Evolutionary conservation across 176 grass and related monocot species (phyloP), one percentile per base, ranked within the genome.

Genomic region (Triticum turgidum): DNA sequence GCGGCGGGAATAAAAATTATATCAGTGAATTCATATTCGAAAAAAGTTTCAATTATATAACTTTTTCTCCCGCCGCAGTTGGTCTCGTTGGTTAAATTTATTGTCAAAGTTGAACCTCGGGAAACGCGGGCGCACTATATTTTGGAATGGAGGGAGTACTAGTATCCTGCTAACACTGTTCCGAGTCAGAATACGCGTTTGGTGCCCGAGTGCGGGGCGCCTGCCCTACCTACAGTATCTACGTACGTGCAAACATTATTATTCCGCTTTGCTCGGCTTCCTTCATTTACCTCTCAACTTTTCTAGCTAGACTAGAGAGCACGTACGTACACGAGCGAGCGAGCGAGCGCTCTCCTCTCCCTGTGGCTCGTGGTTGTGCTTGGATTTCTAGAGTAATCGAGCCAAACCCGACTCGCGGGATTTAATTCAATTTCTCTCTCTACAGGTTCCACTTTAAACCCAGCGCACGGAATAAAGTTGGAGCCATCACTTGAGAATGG

Each of bases 111-210:
- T n/a, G n/a, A n/a, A n/a, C n/a, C n/a, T n/a, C n/a, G n/a, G n/a
- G n/a, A n/a, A n/a, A n/a, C n/a, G n/a, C n/a, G n/a, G n/a, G n/a
- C n/a, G n/a, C n/a, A n/a, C n/a, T n/a, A n/a, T n/a, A n/a, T n/a
- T n/a, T n/a, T n/a, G n/a, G n/a, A n/a, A n/a, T n/a, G n/a, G n/a
- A n/a, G n/a, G n/a, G n/a, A n/a, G n/a, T n/a, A n/a, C 13, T 2
- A 11, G 42, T 51, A 52, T 5, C 6, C 49, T 37, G 7, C 45
- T 42, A 7, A 12, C 8, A 21, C 71, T 20, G 21, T 54, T 22
- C 17, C 35, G 24, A 6, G 18, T 24, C 65, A 61, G 62, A 76
- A 81, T 13, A 81, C 83, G 83, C 83, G 79, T 76, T 59, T 51
- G 73, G 64, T 78, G 51, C 62, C 15, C 0, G 51, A 0, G 15